Evolutionary conservation across 2,329 filamentous ascomycete genomes (phyloP).

Genomic region (Zarea fungicola): DNA sequence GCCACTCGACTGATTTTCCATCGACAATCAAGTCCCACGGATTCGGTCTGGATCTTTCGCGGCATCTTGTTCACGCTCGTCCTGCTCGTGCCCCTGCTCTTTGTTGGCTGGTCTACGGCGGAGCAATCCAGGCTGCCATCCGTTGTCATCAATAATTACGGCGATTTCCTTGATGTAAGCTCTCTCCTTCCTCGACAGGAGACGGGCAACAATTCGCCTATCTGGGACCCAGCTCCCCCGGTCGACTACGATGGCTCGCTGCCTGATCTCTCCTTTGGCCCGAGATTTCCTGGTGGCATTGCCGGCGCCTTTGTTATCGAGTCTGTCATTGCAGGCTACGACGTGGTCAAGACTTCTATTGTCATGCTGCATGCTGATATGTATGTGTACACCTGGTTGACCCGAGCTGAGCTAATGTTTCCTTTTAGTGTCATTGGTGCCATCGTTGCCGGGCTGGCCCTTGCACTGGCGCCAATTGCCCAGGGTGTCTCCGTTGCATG

Average conservation of each 20-base stretch:
- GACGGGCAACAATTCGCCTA: background rate
- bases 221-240: background rate
- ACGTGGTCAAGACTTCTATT: conserved; percentile 10
- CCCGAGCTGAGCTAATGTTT: background rate
- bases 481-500: no score
- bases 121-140: background rate
- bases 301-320: conserved; percentile 6
- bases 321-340: background rate
- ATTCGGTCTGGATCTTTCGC: conserved; percentile 21
- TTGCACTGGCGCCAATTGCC: background rate
- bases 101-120: conserved; percentile 17
- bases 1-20: conserved; percentile 14
- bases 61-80: conserved; percentile 21
- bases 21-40: conserved; percentile 1
- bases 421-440: conserved; percentile 18
- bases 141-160: background rate
- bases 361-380: conserved; percentile 19
- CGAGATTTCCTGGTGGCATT: background rate
- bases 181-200: background rate
- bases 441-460: conserved; percentile 16
- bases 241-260: background rate
- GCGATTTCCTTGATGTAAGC: background rate
- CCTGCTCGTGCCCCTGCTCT: conserved; percentile 15
- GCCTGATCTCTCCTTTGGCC: background rate
- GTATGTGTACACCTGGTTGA: conserved; percentile 16